A percentile compares a stretch with the other conserved stretches of the same genome.
phyloP scores from a whole-genome alignment of 148 eudicot genomes.

The Drosera capensis region DNA sequence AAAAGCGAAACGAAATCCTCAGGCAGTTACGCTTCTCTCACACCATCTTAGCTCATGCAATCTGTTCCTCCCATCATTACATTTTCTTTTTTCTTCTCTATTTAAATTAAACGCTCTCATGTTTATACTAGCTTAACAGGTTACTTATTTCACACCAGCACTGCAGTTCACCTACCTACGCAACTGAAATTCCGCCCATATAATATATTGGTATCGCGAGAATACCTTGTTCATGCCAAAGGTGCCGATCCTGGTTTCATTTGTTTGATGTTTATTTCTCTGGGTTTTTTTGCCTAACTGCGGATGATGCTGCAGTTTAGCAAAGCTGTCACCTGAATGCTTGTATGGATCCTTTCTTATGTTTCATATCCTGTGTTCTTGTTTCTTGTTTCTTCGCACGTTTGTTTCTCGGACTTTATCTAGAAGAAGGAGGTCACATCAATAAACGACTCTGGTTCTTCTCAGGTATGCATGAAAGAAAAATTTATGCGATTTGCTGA shows the following conservation, averaged over 20 bases:
- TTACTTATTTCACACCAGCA: conserved; percentile 43
- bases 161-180: conserved; percentile 65
- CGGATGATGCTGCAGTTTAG: conserved; percentile 8
- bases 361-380: conserved; percentile 4
- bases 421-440: conserved; percentile 7
- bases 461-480: no score
- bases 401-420: conserved; percentile 6
- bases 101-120: background rate
- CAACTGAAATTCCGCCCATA: conserved; percentile 11
- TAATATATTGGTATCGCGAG: background rate
- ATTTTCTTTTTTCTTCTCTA: background rate
- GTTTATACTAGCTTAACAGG: conserved; percentile 2
- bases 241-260: background rate
- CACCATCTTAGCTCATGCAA: conserved; percentile 49
- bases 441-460: background rate
- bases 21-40: conserved; percentile 22
- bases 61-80: conserved; percentile 19
- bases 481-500: no score
- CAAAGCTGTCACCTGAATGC: conserved; percentile 9
- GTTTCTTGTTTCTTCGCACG: conserved; percentile 10
- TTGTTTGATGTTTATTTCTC: background rate
- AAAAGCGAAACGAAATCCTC: conserved; percentile 13
- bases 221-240: background rate
- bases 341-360: conserved; percentile 17
- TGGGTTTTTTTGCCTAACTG: background rate